Evolutionary conservation across 371 early-diverging fungal genomes (phyloP).

Genomic region (Smittium mucronatum): DNA sequence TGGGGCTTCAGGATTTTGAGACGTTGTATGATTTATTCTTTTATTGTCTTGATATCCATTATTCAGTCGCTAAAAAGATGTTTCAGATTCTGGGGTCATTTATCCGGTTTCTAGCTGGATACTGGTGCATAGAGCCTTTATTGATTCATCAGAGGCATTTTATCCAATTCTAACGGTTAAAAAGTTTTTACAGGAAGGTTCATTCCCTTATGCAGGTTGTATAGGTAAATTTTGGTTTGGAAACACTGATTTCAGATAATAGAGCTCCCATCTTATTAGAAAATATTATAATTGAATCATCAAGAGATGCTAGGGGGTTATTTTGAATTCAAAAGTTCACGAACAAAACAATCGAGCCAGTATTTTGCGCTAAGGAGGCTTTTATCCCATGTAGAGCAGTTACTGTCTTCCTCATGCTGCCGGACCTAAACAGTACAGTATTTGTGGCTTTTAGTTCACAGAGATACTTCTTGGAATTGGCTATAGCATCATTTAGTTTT

Average conservation of each 20-base stretch:
- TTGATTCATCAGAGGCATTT: background rate
- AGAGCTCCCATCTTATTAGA: background rate
- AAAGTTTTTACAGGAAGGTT: background rate
- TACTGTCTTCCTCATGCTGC: background rate
- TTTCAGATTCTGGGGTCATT: background rate
- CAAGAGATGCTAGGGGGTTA: background rate
- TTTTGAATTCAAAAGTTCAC: background rate
- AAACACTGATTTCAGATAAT: background rate
- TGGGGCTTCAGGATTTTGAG: background rate
- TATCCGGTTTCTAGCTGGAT: background rate
- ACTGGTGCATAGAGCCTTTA: background rate
- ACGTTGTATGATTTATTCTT: background rate
- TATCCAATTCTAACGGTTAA: background rate
- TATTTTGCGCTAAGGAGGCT: background rate
- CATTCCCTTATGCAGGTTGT: background rate
- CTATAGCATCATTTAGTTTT: background rate
- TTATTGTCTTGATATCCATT: background rate
- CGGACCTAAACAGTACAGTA: background rate
- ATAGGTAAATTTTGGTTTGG: background rate
- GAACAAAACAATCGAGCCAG: background rate
- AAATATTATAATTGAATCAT: background rate
- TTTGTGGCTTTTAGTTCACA: background rate
- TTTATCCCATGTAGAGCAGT: background rate
- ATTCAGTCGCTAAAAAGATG: background rate
- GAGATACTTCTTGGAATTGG: background rate